Base-by-base conservation (phyloP, 2,329 filamentous ascomycete species). In the Cladosporium oxysporum region DNA sequence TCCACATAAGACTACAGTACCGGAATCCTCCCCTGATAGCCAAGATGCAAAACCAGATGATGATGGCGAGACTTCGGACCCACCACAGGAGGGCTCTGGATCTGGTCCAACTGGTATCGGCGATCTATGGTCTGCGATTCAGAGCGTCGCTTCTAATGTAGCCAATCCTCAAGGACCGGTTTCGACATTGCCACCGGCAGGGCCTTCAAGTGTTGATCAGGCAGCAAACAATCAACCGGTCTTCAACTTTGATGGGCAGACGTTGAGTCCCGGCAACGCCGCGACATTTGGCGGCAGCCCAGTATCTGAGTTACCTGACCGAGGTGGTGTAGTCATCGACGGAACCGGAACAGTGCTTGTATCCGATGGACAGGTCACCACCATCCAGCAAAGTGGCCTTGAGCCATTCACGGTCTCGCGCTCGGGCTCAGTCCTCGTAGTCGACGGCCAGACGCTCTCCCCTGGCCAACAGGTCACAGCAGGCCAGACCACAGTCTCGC, bases 391-490 rank as follows among this genome's bases (percentile, higher is more conserved):
- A 31, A 21, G 21, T 2, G n/a, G 29, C 23, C 44, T 16, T 5
- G 18, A 23, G 3, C 50, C 61, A 26, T 47, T 63, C 5, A 53
- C 31, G 31, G n/a, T 57, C 26, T 63, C 61, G 6, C 50, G 61
- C 7, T 63, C 50, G 12, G 61, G 61, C 16, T 63, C 61, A 3
- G 28, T 37, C 3, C 29, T 44, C 18, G 6, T 55, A 2, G 50
- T 82, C 44, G 74, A 73, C 26, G 76, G 75, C 5, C 70, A 74
- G 16, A 73, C 75, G 3, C 75, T 82, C 10, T 79, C 76, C 0
- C 77, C 79, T 0, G 79, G 78, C 10, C 71, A 72, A 10, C 60
- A 66, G 14, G 69, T 76, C 59, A 68, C 68, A 28, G 61, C 50
- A 18, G 61, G 61, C 3, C 50, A 47, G 23, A 57, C 35, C 12